Conservation (phyloP, 2,329 filamentous ascomycete species). For the Knoxdaviesia capensis region DNA sequence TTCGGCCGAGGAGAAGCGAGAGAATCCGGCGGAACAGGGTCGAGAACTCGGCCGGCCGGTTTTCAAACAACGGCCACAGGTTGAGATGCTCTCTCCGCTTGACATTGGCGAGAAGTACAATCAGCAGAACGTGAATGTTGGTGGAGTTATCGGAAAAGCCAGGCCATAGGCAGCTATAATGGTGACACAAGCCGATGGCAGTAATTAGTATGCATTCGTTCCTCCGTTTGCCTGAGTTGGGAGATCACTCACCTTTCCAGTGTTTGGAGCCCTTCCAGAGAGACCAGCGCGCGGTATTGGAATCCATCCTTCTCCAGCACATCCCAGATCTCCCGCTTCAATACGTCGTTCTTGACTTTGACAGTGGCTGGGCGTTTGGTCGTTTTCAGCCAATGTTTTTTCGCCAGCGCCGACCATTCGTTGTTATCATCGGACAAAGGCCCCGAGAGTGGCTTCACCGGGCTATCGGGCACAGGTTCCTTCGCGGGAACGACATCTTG, state of each 20-base stretch:
- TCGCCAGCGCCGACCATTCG: slow-evolving; percentile 57
- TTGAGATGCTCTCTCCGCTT: slow-evolving; percentile 75
- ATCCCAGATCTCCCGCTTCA: slow-evolving; percentile 83
- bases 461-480: background rate
- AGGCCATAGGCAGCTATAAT: slow-evolving; percentile 70
- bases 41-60: slow-evolving; percentile 66
- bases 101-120: slow-evolving; percentile 69
- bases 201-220: too few species aligned
- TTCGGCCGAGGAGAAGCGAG: slow-evolving; percentile 61
- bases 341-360: slow-evolving; percentile 63
- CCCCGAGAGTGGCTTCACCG: background rate
- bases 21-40: slow-evolving; percentile 74
- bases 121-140: slow-evolving; percentile 76
- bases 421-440: slow-evolving; percentile 39
- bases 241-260: slow-evolving; percentile 46
- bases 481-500: slow-evolving; percentile 7
- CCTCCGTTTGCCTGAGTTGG: background rate
- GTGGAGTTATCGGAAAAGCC: slow-evolving; percentile 76
- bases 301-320: slow-evolving; percentile 67
- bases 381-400: slow-evolving; percentile 67
- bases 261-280: slow-evolving; percentile 77
- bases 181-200: slow-evolving; percentile 6
- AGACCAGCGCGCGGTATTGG: slow-evolving; percentile 52
- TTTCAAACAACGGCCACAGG: slow-evolving; percentile 68
- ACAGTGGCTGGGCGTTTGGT: slow-evolving; percentile 26